Base-by-base conservation (phyloP, 495 filamentous ascomycete genomes). In the Chaetomium cochliodes region DNA sequence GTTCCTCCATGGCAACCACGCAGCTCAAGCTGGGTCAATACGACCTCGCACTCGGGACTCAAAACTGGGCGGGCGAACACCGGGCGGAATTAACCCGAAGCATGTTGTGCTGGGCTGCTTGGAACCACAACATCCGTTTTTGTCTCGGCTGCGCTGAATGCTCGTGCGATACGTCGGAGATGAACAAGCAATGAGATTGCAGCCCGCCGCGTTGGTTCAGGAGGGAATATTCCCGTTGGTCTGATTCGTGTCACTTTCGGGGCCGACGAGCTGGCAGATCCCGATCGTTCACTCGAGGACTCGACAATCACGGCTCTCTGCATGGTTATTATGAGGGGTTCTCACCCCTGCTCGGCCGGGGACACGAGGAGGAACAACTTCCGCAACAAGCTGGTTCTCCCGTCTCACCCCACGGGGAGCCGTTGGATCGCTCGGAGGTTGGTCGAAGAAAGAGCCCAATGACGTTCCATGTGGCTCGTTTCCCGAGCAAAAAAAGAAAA, bases 381-480 rank as follows among this genome's bases (percentile, higher is more conserved):
- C 53, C 57, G 46, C 56, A 60, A 55, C 18, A 28, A 50, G 60
- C 11, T 42, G 37, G 39, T 54, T 54, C n/a, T 54, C 33, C 20
- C 50, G 37, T 12, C 12, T 22, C 28, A 13, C 6, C n/a, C 55
- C 12, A 11, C 46, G n/a, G 20, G 3, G 55, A 42, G 53, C 55
- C 55, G 55, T 42, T 58, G 55, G 54, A 57, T 57, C 54, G 9
- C 33, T 8, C 33, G 33, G 33, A 37, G 33, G 33, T 37, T 37
- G 33, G 33, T 1, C 1, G 9, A 9, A 23, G 11, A 55, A 22
- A 37, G 28, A 37, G 28, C 28, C 52, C 16, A 55, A n/a, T 20
- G 28, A 28, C 52, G 41, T 33, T 13, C 51, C 51, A 53, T 53
- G 51, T 53, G 51, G 26, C 13, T 18, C 6, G 26, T 33, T 2